These are phyloP conservation scores for Coemansia sp. DNA, from an alignment of 192 early-diverging fungal genomes.

Conservation along the genomic window DNA sequence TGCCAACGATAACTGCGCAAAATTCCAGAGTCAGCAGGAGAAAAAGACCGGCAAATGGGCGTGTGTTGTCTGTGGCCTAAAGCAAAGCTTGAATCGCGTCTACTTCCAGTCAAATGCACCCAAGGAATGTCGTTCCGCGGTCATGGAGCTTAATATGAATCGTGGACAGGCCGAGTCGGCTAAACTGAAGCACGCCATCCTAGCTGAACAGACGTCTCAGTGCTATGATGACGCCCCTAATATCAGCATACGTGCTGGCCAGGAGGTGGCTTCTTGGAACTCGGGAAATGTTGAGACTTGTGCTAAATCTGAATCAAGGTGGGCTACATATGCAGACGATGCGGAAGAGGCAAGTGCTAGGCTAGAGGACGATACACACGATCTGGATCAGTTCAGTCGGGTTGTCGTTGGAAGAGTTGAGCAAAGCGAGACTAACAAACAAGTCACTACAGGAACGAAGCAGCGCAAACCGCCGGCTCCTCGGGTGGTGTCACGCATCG, in stretches of 20 bases:
- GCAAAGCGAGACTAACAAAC: neutral
- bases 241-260: neutral
- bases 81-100: slow-evolving; percentile 50
- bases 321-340: slow-evolving; percentile 21
- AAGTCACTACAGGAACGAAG: neutral
- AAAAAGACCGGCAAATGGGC: slow-evolving; percentile 54
- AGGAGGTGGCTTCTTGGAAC: neutral
- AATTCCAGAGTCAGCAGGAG: slow-evolving; percentile 57
- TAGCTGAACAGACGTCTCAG: neutral
- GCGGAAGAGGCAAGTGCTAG: neutral
- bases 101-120: slow-evolving; percentile 43
- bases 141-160: slow-evolving; percentile 57
- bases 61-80: slow-evolving; percentile 56
- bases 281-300: neutral
- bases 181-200: neutral
- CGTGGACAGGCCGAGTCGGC: slow-evolving; percentile 20
- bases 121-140: slow-evolving; percentile 44
- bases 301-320: slow-evolving; percentile 18
- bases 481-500: neutral
- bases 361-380: neutral
- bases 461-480: neutral
- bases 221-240: neutral
- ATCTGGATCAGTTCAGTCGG: slow-evolving; percentile 21
- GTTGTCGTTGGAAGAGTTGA: slow-evolving; percentile 20
- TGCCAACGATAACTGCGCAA: slow-evolving; percentile 44